A percentile compares a stretch with the other conserved stretches of the same genome.
Evolutionary conservation across 1,284 basidiomycete genomes (phyloP).

Genomic region (Cryptococcus wingfieldii): DNA sequence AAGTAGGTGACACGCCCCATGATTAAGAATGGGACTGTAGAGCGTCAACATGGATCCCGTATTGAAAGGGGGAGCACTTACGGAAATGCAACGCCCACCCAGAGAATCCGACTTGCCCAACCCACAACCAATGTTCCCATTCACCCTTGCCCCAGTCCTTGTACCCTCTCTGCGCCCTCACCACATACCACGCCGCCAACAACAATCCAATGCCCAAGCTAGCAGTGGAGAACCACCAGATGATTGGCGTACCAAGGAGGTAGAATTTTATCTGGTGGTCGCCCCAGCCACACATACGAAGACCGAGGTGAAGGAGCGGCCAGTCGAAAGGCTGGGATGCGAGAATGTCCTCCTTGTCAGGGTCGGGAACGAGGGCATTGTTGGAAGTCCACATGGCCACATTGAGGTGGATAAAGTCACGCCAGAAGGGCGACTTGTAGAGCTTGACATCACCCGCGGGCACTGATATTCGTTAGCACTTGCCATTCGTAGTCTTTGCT

Average conservation of each 20-base stretch:
- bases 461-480: slow-evolving; percentile 54
- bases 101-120: slow-evolving; percentile 81
- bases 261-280: slow-evolving; percentile 87
- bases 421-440: slow-evolving; percentile 87
- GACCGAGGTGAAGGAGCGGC: slow-evolving; percentile 82
- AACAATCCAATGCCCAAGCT: slow-evolving; percentile 61
- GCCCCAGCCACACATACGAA: slow-evolving; percentile 97
- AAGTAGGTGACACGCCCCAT: slow-evolving; percentile 72
- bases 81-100: slow-evolving; percentile 92
- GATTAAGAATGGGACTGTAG: slow-evolving; percentile 81
- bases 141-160: slow-evolving; percentile 80
- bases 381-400: slow-evolving; percentile 99
- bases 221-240: slow-evolving; percentile 80
- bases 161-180: slow-evolving; percentile 83
- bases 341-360: slow-evolving; percentile 96
- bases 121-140: slow-evolving; percentile 93
- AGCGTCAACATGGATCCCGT: background rate
- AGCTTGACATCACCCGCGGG: slow-evolving; percentile 74
- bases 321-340: slow-evolving; percentile 89
- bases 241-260: slow-evolving; percentile 82
- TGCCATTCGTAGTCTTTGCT: background rate
- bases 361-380: slow-evolving; percentile 93
- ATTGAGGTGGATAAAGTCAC: slow-evolving; percentile 97
- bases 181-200: slow-evolving; percentile 65
- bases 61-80: slow-evolving; percentile 48